Conservation (phyloP, 1,284 basidiomycete genomes). For the Moniliophthora roreri region DNA sequence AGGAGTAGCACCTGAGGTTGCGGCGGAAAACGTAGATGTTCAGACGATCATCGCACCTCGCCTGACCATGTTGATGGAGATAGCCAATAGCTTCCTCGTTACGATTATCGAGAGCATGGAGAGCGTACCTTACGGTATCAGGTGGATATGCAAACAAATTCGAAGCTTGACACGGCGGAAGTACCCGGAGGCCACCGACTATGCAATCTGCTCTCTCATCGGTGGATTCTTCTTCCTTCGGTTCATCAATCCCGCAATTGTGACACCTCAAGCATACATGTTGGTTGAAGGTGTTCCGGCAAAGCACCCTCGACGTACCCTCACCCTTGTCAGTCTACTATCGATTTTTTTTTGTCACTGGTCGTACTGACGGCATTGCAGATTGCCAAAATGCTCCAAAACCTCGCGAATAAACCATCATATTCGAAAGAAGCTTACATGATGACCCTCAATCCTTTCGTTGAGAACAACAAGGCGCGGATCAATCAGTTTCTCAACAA, state of each 20-base stretch:
- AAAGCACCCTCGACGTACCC: slow-evolving; percentile 93
- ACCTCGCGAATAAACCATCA: slow-evolving; percentile 97
- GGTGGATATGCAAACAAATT: slow-evolving; percentile 99
- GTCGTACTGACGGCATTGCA: slow-evolving; percentile 29
- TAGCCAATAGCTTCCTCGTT: slow-evolving; percentile 93
- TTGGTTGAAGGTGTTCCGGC: slow-evolving; percentile 96
- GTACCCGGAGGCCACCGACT: slow-evolving; percentile 97
- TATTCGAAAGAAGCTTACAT: slow-evolving; percentile 99
- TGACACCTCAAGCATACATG: slow-evolving; percentile 99
- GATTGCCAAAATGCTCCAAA: slow-evolving; percentile 99
- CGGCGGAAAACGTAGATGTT: slow-evolving; percentile 90
- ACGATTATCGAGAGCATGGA: slow-evolving; percentile 99
- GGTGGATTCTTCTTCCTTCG: slow-evolving; percentile 99
- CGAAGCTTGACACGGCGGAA: slow-evolving; percentile 95
- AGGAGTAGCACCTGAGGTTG: slow-evolving; percentile 92
- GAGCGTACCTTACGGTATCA: slow-evolving; percentile 96
- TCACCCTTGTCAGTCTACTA: slow-evolving; percentile 75
- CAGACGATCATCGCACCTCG: slow-evolving; percentile 97
- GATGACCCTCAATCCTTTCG: slow-evolving; percentile 97
- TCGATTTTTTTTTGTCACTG: neutral
- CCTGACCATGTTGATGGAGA: slow-evolving; percentile 98
- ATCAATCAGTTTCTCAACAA: slow-evolving; percentile 98
- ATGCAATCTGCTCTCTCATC: slow-evolving; percentile 96
- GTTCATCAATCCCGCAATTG: slow-evolving; percentile 99
- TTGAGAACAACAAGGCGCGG: slow-evolving; percentile 95